Evolutionary conservation across 2,329 filamentous ascomycete genomes (phyloP), one percentile per base, ranked within the genome.

Genomic region (Colletotrichum falcatum): DNA sequence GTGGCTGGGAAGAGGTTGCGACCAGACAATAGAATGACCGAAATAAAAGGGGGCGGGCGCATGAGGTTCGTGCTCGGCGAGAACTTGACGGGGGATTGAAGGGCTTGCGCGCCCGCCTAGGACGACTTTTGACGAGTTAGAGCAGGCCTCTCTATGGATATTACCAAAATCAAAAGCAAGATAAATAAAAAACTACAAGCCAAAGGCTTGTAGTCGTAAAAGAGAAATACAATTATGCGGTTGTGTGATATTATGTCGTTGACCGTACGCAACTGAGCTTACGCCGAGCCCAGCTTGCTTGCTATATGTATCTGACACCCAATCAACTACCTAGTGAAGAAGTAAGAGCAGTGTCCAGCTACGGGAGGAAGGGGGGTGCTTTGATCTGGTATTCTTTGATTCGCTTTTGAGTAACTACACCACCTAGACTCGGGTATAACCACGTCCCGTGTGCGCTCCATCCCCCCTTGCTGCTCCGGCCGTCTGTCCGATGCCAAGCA

Each of bases 21-120:
- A 51, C 12, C 56, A 67, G 63, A 67, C 33, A 62, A 64, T 62
- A 70, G 44, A 35, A 62, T 67, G 56, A 49, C 56, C 33, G 39
- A 46, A 61, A 23, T 35, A 56, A 66, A 62, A 33, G 46, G 42
- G 58, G 64, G 18, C 23, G 58, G 64, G 18, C 18, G 35, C 23
- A 48, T 63, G 39, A 62, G 35, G 42, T 20, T 39, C n/a, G 26
- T 33, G 35, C 53, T 48, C n/a, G 53, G 3, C 44, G 51, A 39
- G 54, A 65, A 33, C 4, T 26, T n/a, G 12, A 35, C 14, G 20
- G 12, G 20, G 2, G 30, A 42, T 42, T 3, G 18, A 39, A 16
- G 59, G 35, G 46, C n/a, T 23, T 16, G 11, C 16, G n/a, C 44
- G 44, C 28, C 30, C 44, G 6, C 28, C 9, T 2, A 23, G 37